Conservation (phyloP, 306 rosid species). For the Leucaena leucocephala region DNA sequence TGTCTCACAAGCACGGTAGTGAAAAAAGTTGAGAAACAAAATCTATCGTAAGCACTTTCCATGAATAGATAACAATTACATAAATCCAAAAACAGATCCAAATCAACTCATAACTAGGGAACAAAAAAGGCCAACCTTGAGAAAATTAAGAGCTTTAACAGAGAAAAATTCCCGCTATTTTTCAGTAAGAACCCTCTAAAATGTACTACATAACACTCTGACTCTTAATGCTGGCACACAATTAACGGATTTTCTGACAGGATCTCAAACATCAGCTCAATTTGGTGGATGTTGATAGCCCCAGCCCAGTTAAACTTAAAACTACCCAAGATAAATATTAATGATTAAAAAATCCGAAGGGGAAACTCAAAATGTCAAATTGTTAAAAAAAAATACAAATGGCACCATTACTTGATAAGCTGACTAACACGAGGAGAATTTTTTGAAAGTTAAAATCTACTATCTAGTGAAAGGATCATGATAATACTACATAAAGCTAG, state of each 20-base stretch:
- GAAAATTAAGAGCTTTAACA: not conserved
- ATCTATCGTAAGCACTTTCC: slow-evolving; percentile 2
- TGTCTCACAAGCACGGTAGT: slow-evolving; percentile 25
- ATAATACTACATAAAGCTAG: slow-evolving; percentile 6
- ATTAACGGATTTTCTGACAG: not conserved
- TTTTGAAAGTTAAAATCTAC: not conserved
- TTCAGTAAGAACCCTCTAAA: slow-evolving; percentile 2
- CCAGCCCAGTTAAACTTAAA: not conserved
- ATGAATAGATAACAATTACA: slow-evolving; percentile 7
- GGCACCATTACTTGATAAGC: not conserved
- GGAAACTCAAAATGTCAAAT: not conserved
- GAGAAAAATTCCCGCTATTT: not conserved
- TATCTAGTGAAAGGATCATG: not conserved
- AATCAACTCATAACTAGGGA: not conserved
- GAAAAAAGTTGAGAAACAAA: slow-evolving; percentile 8
- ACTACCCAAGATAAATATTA: not conserved
- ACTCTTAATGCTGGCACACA: not conserved
- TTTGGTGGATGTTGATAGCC: not conserved
- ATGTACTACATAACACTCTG: not conserved
- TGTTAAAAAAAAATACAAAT: slow-evolving; percentile 9
- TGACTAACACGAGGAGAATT: not conserved
- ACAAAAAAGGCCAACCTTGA: slow-evolving; percentile 10
- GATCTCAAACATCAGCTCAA: not conserved
- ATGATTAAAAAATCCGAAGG: not conserved
- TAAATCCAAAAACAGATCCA: not conserved